Conservation (phyloP, 164 flowering plant genomes). For the Echeveria elegans region DNA sequence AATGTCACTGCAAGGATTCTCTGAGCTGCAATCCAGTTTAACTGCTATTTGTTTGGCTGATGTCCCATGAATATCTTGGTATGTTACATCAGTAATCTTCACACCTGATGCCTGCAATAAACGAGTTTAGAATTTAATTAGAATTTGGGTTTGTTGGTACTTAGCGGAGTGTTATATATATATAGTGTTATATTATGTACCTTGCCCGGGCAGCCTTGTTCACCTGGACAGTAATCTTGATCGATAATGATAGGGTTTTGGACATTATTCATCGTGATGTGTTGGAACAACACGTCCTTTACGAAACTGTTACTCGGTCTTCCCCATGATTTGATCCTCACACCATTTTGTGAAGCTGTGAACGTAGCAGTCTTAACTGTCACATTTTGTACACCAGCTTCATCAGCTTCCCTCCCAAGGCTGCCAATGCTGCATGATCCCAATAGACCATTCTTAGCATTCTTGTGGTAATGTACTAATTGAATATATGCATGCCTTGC, state of each 20-base stretch:
- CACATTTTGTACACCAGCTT: slow-evolving; percentile 62
- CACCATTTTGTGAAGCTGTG: slow-evolving; percentile 45
- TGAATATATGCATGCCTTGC: no score
- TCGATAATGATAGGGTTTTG: slow-evolving; percentile 61
- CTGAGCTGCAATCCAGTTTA: slow-evolving; percentile 37
- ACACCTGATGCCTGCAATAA: slow-evolving; percentile 27
- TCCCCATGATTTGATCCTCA: slow-evolving; percentile 74
- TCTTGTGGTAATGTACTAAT: no score
- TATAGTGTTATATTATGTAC: slow-evolving; percentile 21
- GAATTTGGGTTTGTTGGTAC: neutral
- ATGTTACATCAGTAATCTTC: slow-evolving; percentile 28
- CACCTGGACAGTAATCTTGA: slow-evolving; percentile 64
- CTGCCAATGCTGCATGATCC: slow-evolving; percentile 56
- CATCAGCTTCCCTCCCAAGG: slow-evolving; percentile 35
- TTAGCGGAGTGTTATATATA: neutral
- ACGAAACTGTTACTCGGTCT: slow-evolving; percentile 59
- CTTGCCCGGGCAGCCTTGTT: slow-evolving; percentile 39
- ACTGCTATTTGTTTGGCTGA: slow-evolving; percentile 37
- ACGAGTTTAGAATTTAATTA: neutral
- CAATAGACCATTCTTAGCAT: neutral
- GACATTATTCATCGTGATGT: slow-evolving; percentile 39
- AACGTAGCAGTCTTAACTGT: slow-evolving; percentile 43
- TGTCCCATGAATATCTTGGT: slow-evolving; percentile 32
- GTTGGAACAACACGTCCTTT: slow-evolving; percentile 32
- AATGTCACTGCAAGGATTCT: slow-evolving; percentile 31